These are phyloP conservation scores for Lenzites betulinus DNA, from an alignment of 768 basidiomycete species.

Conservation along the genomic window DNA sequence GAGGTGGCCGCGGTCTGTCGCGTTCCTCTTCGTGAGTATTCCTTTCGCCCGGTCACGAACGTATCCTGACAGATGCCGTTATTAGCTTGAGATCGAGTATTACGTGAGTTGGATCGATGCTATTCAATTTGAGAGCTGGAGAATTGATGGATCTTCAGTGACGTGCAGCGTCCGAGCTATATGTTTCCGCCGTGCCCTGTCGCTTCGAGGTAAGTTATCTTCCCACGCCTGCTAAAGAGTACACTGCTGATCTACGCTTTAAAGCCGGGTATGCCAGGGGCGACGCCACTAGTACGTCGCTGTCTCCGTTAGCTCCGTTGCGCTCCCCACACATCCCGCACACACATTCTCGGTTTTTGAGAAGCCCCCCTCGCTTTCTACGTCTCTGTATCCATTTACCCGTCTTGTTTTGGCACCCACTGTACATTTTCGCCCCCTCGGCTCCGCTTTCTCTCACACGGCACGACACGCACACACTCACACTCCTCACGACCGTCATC, in stretches of 20 bases:
- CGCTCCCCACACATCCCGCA: not conserved
- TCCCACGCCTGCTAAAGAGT: too few relatives aligned
- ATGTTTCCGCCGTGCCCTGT: not conserved
- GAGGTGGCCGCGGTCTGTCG: conserved; percentile 80
- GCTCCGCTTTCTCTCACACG: too few relatives aligned
- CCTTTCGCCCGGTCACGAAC: not conserved
- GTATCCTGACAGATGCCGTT: not conserved
- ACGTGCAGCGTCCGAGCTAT: not conserved
- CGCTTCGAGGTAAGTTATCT: too few relatives aligned
- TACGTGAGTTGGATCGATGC: conserved; percentile 56
- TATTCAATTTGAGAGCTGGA: not conserved
- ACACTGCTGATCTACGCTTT: not conserved
- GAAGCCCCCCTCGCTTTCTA: too few relatives aligned
- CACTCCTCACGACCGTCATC: too few relatives aligned
- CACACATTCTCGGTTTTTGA: not conserved
- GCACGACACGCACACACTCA: too few relatives aligned
- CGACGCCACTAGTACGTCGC: not conserved
- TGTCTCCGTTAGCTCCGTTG: not conserved
- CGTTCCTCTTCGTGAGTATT: conserved; percentile 86
- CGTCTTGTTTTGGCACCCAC: too few relatives aligned
- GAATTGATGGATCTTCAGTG: not conserved
- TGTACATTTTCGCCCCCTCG: too few relatives aligned
- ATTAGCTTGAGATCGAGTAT: conserved; percentile 92
- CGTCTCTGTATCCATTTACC: too few relatives aligned
- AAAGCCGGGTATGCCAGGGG: not conserved